phyloP scores from a whole-genome alignment of 441 rosid genomes.

The Jatropha podagrica region DNA sequence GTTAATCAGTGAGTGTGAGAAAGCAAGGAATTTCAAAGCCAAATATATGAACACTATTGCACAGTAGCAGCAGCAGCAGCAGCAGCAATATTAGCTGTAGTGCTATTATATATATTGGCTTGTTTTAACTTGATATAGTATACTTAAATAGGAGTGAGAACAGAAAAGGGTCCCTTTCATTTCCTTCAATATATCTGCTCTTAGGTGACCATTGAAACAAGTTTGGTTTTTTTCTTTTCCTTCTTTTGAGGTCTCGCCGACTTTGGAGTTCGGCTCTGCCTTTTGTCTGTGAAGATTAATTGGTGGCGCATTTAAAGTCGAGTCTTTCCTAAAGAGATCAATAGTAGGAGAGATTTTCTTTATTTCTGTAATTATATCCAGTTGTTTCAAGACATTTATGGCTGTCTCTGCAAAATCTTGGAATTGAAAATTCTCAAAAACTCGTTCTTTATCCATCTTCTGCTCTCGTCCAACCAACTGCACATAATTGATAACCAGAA shows the following conservation, averaged over 20 bases:
- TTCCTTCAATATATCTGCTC: background rate
- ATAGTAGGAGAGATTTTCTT: conserved; percentile 21
- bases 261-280: conserved; percentile 39
- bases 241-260: conserved; percentile 57
- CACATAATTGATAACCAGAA: background rate
- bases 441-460: background rate
- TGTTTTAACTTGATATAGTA: conserved; percentile 4
- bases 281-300: conserved; percentile 20
- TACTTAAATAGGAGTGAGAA: conserved; percentile 24
- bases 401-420: conserved; percentile 23
- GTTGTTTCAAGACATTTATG: conserved; percentile 36
- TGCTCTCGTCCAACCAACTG: background rate
- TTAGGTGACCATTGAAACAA: background rate
- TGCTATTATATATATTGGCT: background rate
- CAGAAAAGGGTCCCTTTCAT: conserved; percentile 24
- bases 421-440: conserved; percentile 25
- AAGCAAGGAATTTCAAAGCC: conserved; percentile 23
- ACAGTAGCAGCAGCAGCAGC: background rate
- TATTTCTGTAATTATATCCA: background rate
- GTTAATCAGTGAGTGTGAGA: background rate
- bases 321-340: conserved; percentile 29
- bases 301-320: conserved; percentile 44
- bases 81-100: background rate
- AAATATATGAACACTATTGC: background rate
- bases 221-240: conserved; percentile 20